Conservation (phyloP, 495 filamentous ascomycete genomes). For the Durotheca rogersii region DNA sequence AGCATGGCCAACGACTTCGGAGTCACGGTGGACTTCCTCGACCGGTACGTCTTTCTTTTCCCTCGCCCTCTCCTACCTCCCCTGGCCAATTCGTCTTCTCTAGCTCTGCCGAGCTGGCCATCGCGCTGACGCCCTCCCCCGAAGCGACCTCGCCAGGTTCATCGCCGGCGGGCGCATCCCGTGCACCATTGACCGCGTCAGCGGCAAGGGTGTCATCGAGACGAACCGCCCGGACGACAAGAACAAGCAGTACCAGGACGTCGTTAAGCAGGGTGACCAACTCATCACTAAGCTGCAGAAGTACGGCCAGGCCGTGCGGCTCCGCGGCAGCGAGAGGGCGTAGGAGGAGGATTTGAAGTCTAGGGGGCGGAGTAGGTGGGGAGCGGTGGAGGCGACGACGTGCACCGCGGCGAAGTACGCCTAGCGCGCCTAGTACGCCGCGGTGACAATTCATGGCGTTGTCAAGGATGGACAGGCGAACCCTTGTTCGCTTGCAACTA, state of each 20-base stretch:
- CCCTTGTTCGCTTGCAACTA: no score
- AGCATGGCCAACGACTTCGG: conserved; percentile 98
- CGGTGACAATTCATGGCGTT: no score
- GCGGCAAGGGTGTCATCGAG: conserved; percentile 87
- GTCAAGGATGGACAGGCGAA: no score
- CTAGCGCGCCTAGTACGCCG: no score
- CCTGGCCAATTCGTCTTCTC: no score
- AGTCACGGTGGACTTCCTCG: conserved; percentile 91
- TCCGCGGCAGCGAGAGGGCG: conserved; percentile 89
- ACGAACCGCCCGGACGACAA: conserved; percentile 97
- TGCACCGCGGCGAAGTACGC: no score
- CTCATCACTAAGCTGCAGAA: conserved; percentile 98
- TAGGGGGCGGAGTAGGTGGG: no score
- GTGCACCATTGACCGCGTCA: conserved; percentile 94
- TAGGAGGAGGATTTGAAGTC: no score
- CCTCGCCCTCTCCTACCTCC: background rate
- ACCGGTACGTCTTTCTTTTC: conserved; percentile 63
- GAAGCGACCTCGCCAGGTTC: conserved; percentile 93
- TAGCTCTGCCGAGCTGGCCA: background rate
- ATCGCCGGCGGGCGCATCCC: conserved; percentile 92
- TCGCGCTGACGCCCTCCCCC: no score
- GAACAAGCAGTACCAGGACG: conserved; percentile 97
- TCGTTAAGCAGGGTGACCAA: conserved; percentile 94
- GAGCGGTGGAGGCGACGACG: no score
- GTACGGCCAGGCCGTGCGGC: conserved; percentile 91